Conservation (phyloP, 371 early-diverging fungal species). For the Haplosporangium sp. region DNA sequence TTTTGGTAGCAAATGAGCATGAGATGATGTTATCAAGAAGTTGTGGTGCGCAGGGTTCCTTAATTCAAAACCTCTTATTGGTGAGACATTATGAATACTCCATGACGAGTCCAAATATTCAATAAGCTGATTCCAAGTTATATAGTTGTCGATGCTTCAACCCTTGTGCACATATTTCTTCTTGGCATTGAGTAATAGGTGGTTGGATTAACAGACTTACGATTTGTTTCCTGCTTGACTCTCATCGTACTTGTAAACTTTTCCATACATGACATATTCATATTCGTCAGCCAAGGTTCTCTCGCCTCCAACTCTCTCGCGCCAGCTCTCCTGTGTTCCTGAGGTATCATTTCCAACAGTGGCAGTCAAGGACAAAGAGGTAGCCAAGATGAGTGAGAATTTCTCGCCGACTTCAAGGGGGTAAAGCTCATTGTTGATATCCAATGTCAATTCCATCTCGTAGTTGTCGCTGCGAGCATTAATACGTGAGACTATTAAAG, state of each 20-base stretch:
- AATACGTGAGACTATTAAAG: constrained; percentile 84
- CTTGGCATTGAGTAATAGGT: background rate
- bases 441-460: constrained; percentile 91
- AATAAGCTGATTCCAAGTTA: background rate
- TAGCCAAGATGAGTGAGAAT: constrained; percentile 85
- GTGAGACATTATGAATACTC: too few relatives aligned
- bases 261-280: constrained; percentile 98
- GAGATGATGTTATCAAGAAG: background rate
- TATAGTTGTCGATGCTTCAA: background rate
- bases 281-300: constrained; percentile 91
- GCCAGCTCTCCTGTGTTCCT: constrained; percentile 72
- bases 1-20: too few relatives aligned
- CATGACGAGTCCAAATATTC: background rate
- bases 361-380: constrained; percentile 72
- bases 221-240: constrained; percentile 71
- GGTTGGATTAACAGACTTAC: constrained; percentile 62
- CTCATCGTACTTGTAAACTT: constrained; percentile 95
- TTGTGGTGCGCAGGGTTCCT: background rate
- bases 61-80: background rate
- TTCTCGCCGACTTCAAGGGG: constrained; percentile 87
- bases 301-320: constrained; percentile 73
- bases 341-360: constrained; percentile 59
- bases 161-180: too few relatives aligned
- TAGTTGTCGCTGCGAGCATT: constrained; percentile 86
- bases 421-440: constrained; percentile 94